Base-by-base conservation (phyloP, 441 rosid genomes). In the Croton laevigatus region DNA sequence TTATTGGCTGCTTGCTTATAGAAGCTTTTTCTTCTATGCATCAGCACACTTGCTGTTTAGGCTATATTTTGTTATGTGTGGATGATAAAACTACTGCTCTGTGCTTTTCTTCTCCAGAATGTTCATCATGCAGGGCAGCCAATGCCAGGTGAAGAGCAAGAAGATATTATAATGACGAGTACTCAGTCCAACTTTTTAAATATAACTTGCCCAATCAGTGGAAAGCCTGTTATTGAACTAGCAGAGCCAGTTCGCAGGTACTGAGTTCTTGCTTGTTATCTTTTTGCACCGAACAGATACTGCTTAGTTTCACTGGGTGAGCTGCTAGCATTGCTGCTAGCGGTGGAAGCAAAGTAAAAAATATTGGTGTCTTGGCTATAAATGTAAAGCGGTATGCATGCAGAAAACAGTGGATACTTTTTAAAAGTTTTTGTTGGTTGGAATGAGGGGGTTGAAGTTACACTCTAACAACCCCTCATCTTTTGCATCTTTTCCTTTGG, bases 81-180 rank as follows among this genome's bases (percentile, higher is more conserved):
- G 54, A 49, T 49, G 62, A 62, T 68, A 38, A 27, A 34, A 32
- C 53, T 44, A 32, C 32, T 69, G 5, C 60, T 59, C 10, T 45
- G 23, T 48, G 36, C 22, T 69, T 34, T 54, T 72, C 64, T 68
- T 79, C 68, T 75, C 78, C 84, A 94, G 98, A 85, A 91, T 72
- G 96, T 95, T 82, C 98, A 91, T 81, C 99, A 91, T 75, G 79
- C 74, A 58, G 97, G 96, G 46, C 86, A 91, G 69, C 90, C 89
- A 71, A 86, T 92, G 95, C 97, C 98, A 27, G 99, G 96, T 72
- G 98, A 93, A 19, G 99, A 93, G 70, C 91, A 87, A 81, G 98
- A 88, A 75, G 98, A 95, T 76, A 80, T 95, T 63, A 74, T 95
- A 66, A 85, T 91, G 97, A 95, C 96, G 55, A 82, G 85, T 79